Base-by-base conservation (phyloP, 768 basidiomycete species). In the Leccinum uliginosum region DNA sequence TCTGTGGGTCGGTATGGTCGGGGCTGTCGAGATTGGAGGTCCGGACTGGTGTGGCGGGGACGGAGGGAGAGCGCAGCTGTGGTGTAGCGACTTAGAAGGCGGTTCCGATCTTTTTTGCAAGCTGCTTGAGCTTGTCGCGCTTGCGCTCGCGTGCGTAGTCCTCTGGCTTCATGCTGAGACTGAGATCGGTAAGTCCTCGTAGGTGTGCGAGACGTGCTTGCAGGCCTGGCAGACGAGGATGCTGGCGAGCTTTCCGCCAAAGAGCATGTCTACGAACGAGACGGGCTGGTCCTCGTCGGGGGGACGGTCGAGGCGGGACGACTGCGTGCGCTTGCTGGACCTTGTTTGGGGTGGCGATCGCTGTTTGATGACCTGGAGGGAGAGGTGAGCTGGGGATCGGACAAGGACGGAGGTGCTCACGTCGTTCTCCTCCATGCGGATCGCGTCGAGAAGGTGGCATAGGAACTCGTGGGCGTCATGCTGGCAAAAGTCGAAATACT, bases 381-480 rank as follows among this genome's bases (percentile, higher is more conserved):
- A 10, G 43, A 11, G 44, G 51, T 54, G n/a, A 60, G 52, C 11
- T 35, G 27, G 52, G 24, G 1, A 21, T 4, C 9, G 30, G 17
- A 1, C 2, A 35, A 43, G 3, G 32, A 35, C 10, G 15, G 12
- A 27, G 12, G 3, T 21, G 71, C 85, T 59, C 65, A 91, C 90
- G 67, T 98, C 95, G 51, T 85, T 76, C 71, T 98, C 94, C 69
- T 98, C 95, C 92, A 95, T 95, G 53, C 91, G 83, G 80, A 95
- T 89, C 19, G 86, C 89, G 69, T 97, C 95, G 38, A 97, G 76
- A 57, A 98, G 76, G 60, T 94, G 93, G 32, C 91, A 80, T 24
- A 98, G 73, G 59, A 96, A 87, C 74, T 98, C 95, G 69, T 97
- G 95, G 23, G 94, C 92, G 67, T 98, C 95, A 71, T 97, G 95